Conservation (phyloP, 805 yeast species). For the Middelhovenomyces tepae region DNA sequence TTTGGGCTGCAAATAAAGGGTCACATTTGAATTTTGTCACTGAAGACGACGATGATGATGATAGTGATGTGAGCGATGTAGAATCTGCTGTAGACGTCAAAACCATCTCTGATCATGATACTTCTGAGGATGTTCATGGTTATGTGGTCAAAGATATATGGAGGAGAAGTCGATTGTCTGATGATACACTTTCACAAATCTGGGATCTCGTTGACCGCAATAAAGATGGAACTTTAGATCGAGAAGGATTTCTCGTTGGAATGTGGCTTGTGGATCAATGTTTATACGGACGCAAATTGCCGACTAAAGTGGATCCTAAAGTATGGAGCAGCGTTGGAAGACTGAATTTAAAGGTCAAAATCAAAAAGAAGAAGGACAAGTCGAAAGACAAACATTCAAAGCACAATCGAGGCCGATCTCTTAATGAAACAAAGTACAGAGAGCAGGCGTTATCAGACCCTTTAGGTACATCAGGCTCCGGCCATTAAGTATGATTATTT, state of each 20-base stretch:
- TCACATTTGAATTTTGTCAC: conserved; percentile 17
- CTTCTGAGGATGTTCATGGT: conserved; percentile 38
- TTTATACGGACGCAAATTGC: conserved; percentile 84
- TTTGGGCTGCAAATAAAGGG: conserved; percentile 88
- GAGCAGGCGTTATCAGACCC: no score
- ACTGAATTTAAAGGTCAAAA: conserved; percentile 30
- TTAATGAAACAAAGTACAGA: no score
- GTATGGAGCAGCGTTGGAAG: conserved; percentile 73
- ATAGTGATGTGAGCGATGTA: conserved; percentile 16
- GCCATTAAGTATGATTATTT: no score
- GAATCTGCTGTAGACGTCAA: conserved; percentile 5
- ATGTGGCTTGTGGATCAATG: conserved; percentile 98
- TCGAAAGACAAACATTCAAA: no score
- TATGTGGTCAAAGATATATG: conserved; percentile 70
- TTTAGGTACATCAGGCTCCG: no score
- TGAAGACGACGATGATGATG: conserved; percentile 14
- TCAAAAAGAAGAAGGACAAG: conserved; percentile 19
- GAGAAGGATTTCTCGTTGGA: conserved; percentile 85
- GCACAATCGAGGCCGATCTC: no score
- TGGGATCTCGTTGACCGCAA: conserved; percentile 56
- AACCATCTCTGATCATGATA: conserved; percentile 27
- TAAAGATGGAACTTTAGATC: conserved; percentile 63
- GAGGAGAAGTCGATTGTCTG: conserved; percentile 66
- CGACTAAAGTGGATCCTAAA: conserved; percentile 52
- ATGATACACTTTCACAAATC: conserved; percentile 47